Evolutionary conservation across 148 eudicot species (phyloP).

Genomic region (Cornus suecica): DNA sequence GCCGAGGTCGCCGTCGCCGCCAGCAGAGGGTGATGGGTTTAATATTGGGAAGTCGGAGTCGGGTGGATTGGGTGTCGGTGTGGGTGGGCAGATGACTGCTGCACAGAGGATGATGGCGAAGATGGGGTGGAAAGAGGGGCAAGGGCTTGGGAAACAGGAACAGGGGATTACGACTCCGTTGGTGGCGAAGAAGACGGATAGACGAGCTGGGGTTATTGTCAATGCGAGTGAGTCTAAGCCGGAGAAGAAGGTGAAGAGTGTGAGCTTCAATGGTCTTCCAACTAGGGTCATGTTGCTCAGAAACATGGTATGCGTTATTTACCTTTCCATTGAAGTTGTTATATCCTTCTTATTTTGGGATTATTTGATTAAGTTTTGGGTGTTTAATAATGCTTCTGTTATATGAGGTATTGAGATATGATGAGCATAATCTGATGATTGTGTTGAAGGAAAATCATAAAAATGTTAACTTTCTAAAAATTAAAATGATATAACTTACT

Average conservation of each 20-base stretch:
- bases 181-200: slow-evolving; percentile 87
- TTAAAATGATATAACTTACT: too few species aligned
- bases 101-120: slow-evolving; percentile 99
- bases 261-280: slow-evolving; percentile 60
- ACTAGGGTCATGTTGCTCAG: slow-evolving; percentile 86
- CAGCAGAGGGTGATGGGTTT: slow-evolving; percentile 52
- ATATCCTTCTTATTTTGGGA: background rate
- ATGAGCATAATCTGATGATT: background rate
- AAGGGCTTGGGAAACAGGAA: slow-evolving; percentile 87
- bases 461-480: too few species aligned
- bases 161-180: slow-evolving; percentile 95
- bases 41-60: slow-evolving; percentile 79
- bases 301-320: slow-evolving; percentile 65
- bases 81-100: slow-evolving; percentile 94
- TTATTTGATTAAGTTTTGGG: background rate
- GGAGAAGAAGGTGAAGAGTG: slow-evolving; percentile 85
- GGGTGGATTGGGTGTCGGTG: slow-evolving; percentile 85
- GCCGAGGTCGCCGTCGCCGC: slow-evolving; percentile 49
- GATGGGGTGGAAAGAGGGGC: slow-evolving; percentile 98
- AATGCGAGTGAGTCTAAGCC: slow-evolving; percentile 62
- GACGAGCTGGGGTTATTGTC: slow-evolving; percentile 88
- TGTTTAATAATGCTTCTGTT: background rate
- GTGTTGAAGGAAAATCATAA: too few species aligned
- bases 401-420: background rate
- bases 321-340: background rate